Percentiles rank a stretch among this genome's conserved stretches.
Conservation (phyloP, 2,329 filamentous ascomycete species). For the Mycogone perniciosa region DNA sequence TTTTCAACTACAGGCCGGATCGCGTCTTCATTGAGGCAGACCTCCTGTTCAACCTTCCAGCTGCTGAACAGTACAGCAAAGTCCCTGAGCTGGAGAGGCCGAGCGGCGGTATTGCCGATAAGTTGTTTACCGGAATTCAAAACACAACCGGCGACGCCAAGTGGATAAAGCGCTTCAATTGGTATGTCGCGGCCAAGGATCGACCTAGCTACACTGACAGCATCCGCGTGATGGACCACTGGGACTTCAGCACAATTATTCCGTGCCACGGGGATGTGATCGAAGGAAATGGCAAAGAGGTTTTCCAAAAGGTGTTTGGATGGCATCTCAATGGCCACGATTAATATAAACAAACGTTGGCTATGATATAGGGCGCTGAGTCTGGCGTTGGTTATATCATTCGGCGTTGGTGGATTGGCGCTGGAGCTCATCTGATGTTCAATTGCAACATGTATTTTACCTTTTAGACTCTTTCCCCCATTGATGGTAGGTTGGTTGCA, state of each 20-base stretch:
- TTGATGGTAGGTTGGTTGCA: too few relatives aligned
- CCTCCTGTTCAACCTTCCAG: constrained; percentile 84
- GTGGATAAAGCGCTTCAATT: constrained; percentile 73
- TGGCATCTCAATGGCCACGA: constrained; percentile 66
- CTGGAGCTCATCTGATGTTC: too few relatives aligned
- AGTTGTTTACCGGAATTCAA: constrained; percentile 48
- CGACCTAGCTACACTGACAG: constrained; percentile 64
- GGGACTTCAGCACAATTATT: constrained; percentile 81
- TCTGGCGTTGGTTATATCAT: too few relatives aligned
- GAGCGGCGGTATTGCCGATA: constrained; percentile 32
- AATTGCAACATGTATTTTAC: too few relatives aligned
- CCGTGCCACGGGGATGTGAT: constrained; percentile 93
- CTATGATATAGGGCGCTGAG: neutral
- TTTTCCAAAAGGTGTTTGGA: constrained; percentile 71
- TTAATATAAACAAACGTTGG: neutral
- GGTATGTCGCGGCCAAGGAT: constrained; percentile 66
- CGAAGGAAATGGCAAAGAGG: constrained; percentile 63
- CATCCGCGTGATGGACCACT: constrained; percentile 60
- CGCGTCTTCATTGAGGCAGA: constrained; percentile 81
- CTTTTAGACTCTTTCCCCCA: too few relatives aligned
- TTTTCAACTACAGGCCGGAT: constrained; percentile 77
- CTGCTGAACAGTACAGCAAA: constrained; percentile 79
- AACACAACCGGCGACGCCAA: constrained; percentile 58
- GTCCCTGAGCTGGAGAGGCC: constrained; percentile 35
- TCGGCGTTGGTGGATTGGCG: too few relatives aligned